Evolutionary conservation across 108 stramenopile genomes (phyloP).

Genomic region (Schizochytrium sp.): DNA sequence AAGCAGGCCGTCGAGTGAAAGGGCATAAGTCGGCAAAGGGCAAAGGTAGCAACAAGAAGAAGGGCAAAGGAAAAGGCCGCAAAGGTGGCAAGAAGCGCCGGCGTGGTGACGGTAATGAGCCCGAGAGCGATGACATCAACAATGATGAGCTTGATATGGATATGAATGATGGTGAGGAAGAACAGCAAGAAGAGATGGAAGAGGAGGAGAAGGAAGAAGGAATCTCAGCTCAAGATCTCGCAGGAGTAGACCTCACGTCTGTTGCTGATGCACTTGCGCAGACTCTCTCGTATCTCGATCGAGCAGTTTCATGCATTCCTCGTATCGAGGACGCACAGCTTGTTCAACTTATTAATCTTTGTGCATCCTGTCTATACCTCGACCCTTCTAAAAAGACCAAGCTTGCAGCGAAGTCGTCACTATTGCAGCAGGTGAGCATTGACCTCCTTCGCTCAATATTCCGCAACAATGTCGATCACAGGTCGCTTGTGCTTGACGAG

Average conservation of each 20-base stretch:
- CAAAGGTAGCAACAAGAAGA: neutral
- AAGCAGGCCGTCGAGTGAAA: slow-evolving; percentile 1
- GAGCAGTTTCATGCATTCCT: neutral
- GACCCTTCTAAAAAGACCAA: slow-evolving; percentile 1
- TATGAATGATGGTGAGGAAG: neutral
- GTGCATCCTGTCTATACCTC: neutral
- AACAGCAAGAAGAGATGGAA: neutral
- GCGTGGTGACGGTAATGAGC: neutral
- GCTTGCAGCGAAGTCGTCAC: neutral
- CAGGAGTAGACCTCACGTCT: neutral
- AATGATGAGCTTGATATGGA: neutral
- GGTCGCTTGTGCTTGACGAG: slow-evolving; percentile 32
- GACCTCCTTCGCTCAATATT: slow-evolving; percentile 43
- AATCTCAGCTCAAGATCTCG: neutral
- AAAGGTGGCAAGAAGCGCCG: neutral
- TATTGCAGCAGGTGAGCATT: slow-evolving; percentile 22
- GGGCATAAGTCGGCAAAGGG: neutral
- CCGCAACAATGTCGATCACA: neutral
- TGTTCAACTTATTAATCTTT: neutral
- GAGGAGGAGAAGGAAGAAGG: neutral
- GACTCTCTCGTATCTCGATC: neutral
- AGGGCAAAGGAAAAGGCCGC: neutral
- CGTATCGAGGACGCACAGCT: slow-evolving; percentile 43
- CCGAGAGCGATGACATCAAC: neutral
- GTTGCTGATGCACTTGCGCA: slow-evolving; percentile 2